phyloP scores from a whole-genome alignment of 2,329 filamentous ascomycete species.

The Paramyrothecium roridum region DNA sequence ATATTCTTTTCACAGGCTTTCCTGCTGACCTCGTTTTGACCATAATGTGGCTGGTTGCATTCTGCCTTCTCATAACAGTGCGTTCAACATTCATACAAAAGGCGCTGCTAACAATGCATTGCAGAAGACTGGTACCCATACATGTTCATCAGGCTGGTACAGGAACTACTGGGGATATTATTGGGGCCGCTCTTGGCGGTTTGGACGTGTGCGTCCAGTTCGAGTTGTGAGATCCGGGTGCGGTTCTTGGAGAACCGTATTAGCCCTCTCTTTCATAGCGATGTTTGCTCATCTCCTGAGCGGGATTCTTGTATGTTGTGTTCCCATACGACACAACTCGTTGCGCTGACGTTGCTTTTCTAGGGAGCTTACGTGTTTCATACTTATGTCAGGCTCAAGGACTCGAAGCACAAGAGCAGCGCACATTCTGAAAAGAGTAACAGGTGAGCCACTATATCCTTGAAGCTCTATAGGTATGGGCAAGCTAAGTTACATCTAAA shows the following conservation, averaged over 20 bases:
- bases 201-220: background rate
- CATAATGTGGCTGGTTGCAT: conserved; percentile 16
- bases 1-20: conserved; percentile 10
- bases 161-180: background rate
- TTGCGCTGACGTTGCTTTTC: background rate
- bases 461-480: background rate
- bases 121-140: background rate
- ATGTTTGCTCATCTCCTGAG: background rate
- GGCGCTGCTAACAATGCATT: background rate
- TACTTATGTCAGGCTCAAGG: background rate
- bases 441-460: background rate
- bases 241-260: background rate
- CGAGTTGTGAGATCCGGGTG: background rate
- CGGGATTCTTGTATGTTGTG: background rate
- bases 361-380: background rate
- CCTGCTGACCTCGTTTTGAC: conserved; percentile 14
- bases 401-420: background rate
- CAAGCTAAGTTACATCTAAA: background rate
- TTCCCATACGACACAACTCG: background rate
- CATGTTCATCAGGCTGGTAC: background rate
- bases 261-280: background rate
- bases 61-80: conserved; percentile 6
- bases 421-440: background rate
- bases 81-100: background rate
- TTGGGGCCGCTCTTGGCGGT: background rate